These are phyloP conservation scores for Xylaria palmicola DNA, from an alignment of 495 filamentous ascomycete species.

Conservation along the genomic window DNA sequence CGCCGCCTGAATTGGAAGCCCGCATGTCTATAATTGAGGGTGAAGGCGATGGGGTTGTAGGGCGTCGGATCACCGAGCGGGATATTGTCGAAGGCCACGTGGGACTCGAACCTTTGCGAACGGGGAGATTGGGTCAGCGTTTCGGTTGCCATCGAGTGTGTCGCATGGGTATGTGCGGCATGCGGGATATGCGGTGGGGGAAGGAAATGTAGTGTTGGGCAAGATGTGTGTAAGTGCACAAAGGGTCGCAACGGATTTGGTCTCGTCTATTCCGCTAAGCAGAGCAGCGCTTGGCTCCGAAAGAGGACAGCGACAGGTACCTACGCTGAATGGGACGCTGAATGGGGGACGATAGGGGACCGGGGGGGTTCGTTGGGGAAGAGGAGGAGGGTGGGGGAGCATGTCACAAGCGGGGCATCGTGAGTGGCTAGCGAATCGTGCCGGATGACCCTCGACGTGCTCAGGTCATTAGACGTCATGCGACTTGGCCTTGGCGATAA, in stretches of 20 bases:
- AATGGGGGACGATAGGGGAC: background rate
- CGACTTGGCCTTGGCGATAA: slow-evolving; percentile 13
- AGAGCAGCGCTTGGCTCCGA: slow-evolving; percentile 1
- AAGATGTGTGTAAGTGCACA: background rate
- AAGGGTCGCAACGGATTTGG: background rate
- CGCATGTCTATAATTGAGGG: slow-evolving; percentile 82
- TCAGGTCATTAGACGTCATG: slow-evolving; percentile 15
- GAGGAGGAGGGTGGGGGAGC: background rate
- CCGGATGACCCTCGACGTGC: slow-evolving; percentile 5
- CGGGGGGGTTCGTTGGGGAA: slow-evolving; percentile 2
- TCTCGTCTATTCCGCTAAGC: background rate
- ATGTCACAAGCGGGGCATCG: slow-evolving; percentile 15
- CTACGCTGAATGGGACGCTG: background rate
- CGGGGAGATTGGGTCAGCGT: slow-evolving; percentile 40
- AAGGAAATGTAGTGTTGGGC: background rate
- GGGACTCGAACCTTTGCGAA: slow-evolving; percentile 54
- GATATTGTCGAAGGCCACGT: slow-evolving; percentile 93
- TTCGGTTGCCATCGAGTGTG: slow-evolving; percentile 37
- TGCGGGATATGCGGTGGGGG: background rate
- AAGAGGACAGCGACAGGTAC: background rate
- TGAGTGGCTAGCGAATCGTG: slow-evolving; percentile 16
- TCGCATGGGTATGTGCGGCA: background rate
- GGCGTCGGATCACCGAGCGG: slow-evolving; percentile 63
- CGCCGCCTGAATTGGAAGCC: slow-evolving; percentile 82
- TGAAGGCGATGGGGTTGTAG: slow-evolving; percentile 79